Conservation (phyloP, 192 early-diverging fungal species). For the Podila minutissima region DNA sequence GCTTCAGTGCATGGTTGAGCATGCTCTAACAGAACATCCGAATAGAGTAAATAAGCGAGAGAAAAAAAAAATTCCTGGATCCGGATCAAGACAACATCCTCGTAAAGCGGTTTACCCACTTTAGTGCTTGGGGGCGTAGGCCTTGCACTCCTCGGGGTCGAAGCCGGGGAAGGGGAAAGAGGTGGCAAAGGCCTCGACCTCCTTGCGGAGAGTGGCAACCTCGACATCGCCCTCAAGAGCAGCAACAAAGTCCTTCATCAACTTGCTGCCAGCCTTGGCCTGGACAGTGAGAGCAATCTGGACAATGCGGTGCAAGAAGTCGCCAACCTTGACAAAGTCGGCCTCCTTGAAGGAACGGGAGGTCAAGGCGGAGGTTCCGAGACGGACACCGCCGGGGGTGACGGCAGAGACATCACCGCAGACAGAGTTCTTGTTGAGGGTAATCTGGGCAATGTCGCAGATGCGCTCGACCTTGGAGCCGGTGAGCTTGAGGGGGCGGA, state of each 20-base stretch:
- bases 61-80: neutral
- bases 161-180: conserved; percentile 97
- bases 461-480: conserved; percentile 99
- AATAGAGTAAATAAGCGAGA: neutral
- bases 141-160: conserved; percentile 16
- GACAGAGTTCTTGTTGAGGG: conserved; percentile 99
- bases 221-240: conserved; percentile 82
- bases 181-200: conserved; percentile 93
- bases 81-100: neutral
- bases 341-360: conserved; percentile 95
- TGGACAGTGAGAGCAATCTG: conserved; percentile 92
- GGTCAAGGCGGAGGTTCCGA: conserved; percentile 95
- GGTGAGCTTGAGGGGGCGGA: conserved; percentile 90
- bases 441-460: conserved; percentile 97
- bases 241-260: conserved; percentile 98
- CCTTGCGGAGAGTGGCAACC: conserved; percentile 81
- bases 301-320: conserved; percentile 94
- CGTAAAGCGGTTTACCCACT: neutral
- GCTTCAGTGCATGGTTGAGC: conserved; percentile 43
- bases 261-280: conserved; percentile 83
- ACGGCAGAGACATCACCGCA: conserved; percentile 96
- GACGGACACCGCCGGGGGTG: conserved; percentile 97
- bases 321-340: conserved; percentile 97
- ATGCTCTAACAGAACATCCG: conserved; percentile 11
- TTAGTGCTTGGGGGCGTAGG: conserved; percentile 47